Evolutionary conservation across 2,329 filamentous ascomycete genomes (phyloP).

Genomic region (Venturia aucupariae): DNA sequence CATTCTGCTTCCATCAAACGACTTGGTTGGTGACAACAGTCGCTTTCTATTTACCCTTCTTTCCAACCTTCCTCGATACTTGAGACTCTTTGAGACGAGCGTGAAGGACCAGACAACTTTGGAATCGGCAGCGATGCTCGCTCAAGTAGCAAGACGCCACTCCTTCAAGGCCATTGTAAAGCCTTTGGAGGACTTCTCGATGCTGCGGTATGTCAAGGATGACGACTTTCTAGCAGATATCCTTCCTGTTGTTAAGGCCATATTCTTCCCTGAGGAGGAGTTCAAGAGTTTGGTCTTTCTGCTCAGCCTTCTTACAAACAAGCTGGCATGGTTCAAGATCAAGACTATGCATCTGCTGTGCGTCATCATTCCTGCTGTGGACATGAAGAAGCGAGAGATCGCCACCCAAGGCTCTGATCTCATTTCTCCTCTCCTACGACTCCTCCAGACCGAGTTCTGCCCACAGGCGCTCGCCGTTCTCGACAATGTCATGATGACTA

Average conservation of each 20-base stretch:
- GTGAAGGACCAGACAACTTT: slow-evolving; percentile 39
- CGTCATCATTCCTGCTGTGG: slow-evolving; percentile 75
- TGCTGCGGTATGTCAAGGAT: slow-evolving; percentile 54
- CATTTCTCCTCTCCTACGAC: slow-evolving; percentile 80
- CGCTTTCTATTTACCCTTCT: slow-evolving; percentile 78
- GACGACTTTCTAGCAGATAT: slow-evolving; percentile 70
- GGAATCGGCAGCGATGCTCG: slow-evolving; percentile 59
- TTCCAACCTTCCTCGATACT: slow-evolving; percentile 81
- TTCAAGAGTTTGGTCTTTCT: slow-evolving; percentile 81
- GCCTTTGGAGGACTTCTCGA: slow-evolving; percentile 61
- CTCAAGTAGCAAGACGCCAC: slow-evolving; percentile 63
- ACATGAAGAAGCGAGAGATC: slow-evolving; percentile 87
- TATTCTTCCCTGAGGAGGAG: slow-evolving; percentile 74
- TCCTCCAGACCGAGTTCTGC: slow-evolving; percentile 88
- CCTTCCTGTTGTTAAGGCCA: slow-evolving; percentile 62
- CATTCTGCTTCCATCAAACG: slow-evolving; percentile 67
- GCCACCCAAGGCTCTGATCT: slow-evolving; percentile 87
- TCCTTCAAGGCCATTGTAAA: slow-evolving; percentile 57
- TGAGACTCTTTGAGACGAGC: slow-evolving; percentile 65
- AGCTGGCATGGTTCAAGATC: slow-evolving; percentile 77
- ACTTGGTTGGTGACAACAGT: slow-evolving; percentile 71
- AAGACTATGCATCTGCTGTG: slow-evolving; percentile 88
- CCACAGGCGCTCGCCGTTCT: slow-evolving; percentile 85
- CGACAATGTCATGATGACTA: slow-evolving; percentile 91
- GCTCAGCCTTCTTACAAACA: slow-evolving; percentile 85